Conservation (phyloP, 1,284 basidiomycete genomes). For the Ceratobasidium sp. region DNA sequence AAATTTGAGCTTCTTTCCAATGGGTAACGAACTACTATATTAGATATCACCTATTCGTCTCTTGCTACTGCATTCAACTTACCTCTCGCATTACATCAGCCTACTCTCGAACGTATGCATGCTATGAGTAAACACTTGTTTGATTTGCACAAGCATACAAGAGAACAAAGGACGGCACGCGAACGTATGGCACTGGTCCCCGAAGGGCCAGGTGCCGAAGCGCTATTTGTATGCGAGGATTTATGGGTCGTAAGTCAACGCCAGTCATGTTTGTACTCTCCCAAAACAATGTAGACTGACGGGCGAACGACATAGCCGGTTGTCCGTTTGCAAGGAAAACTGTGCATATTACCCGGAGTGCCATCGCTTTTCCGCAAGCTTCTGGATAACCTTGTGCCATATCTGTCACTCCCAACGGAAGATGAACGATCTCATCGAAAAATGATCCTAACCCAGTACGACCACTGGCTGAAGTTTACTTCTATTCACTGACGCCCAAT, state of each 20-base stretch:
- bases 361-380: conserved; percentile 87
- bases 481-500: conserved; percentile 17
- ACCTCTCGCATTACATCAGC: conserved; percentile 79
- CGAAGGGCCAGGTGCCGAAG: conserved; percentile 61
- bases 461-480: not conserved
- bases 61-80: conserved; percentile 88
- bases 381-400: conserved; percentile 76
- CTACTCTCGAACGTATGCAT: conserved; percentile 84
- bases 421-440: conserved; percentile 78
- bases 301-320: conserved; percentile 71
- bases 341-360: conserved; percentile 93
- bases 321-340: conserved; percentile 82
- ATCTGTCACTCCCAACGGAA: conserved; percentile 80
- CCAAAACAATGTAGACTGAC: not conserved
- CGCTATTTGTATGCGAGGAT: conserved; percentile 77
- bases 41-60: conserved; percentile 90
- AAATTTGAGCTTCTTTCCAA: not conserved
- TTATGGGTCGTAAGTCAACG: conserved; percentile 80
- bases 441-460: conserved; percentile 82
- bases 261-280: not conserved
- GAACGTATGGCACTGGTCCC: conserved; percentile 89
- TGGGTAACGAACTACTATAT: conserved; percentile 12
- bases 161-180: conserved; percentile 78
- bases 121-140: conserved; percentile 72
- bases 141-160: conserved; percentile 70